Base-by-base conservation (phyloP, 352 stramenopile genomes). In the Phytopythium delawarense region DNA sequence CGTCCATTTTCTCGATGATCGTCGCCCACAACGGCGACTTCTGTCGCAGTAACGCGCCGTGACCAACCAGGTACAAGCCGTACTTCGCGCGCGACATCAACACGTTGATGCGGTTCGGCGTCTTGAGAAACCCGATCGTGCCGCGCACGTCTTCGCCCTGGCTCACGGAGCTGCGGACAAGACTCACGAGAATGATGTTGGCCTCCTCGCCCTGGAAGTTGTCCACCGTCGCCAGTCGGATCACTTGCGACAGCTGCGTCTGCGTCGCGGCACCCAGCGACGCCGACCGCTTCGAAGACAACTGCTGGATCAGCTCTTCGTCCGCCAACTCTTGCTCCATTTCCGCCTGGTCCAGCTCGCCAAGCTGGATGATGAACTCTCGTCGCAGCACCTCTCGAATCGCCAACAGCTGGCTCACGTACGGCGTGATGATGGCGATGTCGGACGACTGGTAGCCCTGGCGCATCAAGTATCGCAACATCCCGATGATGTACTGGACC, bases 161-260 rank as follows among this genome's bases (percentile, higher is more conserved):
- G 15, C 69, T 67, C 23, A 65, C 56, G 63, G 77, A 89, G 62
- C 71, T 82, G 40, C 87, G 79, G n/a, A 96, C 87, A 7, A 86
- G 65, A 49, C 71, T 87, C 9, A 79, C 70, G 37, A 94, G 67
- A 45, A 96, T 74, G 18, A 96, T 61, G 7, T 72, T 77, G 3
- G 78, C 76, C 71, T 96, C 84, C 51, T 93, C 79, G 9, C 87
- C 87, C 71, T 96, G 84, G 54, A 89, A 89, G 59, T 89, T 89
- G 50, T 89, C 79, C 32, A 87, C 81, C 1, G 79, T 89, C 40
- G 77, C 72, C 7, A 78, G 67, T 32, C 74, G 75, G 63, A 87
- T 76, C 12, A 53, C 65, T 44, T 71, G 44, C 7, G 64, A 62
- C 8, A 80, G 25, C 7, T 77, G 54, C 49, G 61, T 77, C 57